Evolutionary conservation across 1,284 basidiomycete genomes (phyloP).

Genomic region (Cutaneotrichosporon sp.): DNA sequence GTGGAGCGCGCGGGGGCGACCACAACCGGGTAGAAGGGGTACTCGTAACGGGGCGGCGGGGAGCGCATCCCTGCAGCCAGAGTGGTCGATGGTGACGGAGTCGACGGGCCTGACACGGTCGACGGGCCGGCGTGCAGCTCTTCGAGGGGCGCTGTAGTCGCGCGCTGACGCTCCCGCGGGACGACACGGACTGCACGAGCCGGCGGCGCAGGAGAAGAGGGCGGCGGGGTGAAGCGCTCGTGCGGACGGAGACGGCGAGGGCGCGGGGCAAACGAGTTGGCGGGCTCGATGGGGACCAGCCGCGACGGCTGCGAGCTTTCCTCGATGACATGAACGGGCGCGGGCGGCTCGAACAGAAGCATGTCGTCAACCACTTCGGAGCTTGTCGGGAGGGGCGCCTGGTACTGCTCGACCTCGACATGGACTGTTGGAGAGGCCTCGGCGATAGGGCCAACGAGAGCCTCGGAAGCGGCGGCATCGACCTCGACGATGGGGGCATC

Average conservation of each 20-base stretch:
- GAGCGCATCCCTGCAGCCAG: background rate
- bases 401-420: background rate
- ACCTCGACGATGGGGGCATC: background rate
- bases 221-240: background rate
- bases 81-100: too few relatives aligned
- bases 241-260: background rate
- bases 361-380: background rate
- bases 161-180: background rate
- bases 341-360: background rate
- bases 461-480: background rate
- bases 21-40: constrained; percentile 17
- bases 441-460: background rate
- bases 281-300: background rate
- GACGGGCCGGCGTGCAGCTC: background rate
- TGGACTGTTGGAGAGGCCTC: background rate
- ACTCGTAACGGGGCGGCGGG: constrained; percentile 22
- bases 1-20: background rate
- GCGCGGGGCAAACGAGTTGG: background rate
- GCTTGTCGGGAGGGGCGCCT: background rate
- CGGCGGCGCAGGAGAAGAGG: background rate
- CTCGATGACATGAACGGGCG: background rate
- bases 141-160: background rate
- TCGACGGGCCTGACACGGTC: background rate
- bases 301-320: background rate
- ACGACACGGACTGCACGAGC: background rate